Conservation (phyloP, 805 yeast species). For the Ogataea pini region DNA sequence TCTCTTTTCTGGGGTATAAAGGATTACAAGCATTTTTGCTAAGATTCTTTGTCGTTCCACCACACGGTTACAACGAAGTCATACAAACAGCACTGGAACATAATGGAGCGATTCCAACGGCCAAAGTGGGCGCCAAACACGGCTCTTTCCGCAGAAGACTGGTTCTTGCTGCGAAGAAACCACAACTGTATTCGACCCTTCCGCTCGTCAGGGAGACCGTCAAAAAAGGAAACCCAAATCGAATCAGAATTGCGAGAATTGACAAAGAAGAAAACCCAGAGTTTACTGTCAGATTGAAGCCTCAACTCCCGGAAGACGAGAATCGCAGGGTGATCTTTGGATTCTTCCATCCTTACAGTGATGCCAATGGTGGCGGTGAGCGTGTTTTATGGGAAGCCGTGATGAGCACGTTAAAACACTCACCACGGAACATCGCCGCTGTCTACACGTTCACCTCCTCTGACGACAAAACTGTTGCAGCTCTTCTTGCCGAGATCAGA, state of each 20-base stretch:
- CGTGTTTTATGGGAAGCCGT: conserved; percentile 95
- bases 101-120: conserved; percentile 22
- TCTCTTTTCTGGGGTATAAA: conserved; percentile 19
- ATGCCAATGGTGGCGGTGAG: conserved; percentile 98
- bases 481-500: conserved; percentile 27
- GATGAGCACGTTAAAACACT: conserved; percentile 56
- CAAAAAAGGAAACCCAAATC: conserved; percentile 10
- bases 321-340: conserved; percentile 60
- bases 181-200: conserved; percentile 37
- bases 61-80: conserved; percentile 28
- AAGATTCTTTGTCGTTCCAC: conserved; percentile 32
- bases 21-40: conserved; percentile 22
- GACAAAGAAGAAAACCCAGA: conserved; percentile 25
- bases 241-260: conserved; percentile 30
- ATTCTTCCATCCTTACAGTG: conserved; percentile 93
- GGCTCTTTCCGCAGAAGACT: conserved; percentile 35
- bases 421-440: conserved; percentile 54
- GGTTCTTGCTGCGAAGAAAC: conserved; percentile 33
- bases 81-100: conserved; percentile 24
- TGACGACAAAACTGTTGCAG: conserved; percentile 26
- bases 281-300: conserved; percentile 28
- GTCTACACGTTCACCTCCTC: conserved; percentile 52
- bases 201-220: conserved; percentile 20
- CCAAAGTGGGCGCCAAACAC: conserved; percentile 29
- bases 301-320: conserved; percentile 34